phyloP scores from a whole-genome alignment of 306 rosid species.

The Cucurbita moschata region DNA sequence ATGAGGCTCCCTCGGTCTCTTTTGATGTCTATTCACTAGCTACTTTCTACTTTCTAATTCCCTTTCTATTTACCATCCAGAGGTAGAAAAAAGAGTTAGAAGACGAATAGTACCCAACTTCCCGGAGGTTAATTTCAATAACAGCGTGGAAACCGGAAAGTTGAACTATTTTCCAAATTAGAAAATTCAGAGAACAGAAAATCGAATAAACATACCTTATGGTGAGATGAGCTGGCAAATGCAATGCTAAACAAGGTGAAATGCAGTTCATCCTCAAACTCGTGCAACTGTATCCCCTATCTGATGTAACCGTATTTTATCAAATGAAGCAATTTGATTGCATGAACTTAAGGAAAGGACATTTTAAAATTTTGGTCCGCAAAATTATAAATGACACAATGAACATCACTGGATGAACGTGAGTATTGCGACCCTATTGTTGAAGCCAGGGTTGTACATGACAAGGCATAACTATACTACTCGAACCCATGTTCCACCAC shows the following conservation, averaged over 20 bases:
- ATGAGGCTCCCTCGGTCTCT: not conserved
- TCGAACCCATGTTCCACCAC: conserved; percentile 98
- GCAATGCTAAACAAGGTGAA: not conserved
- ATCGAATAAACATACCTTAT: not conserved
- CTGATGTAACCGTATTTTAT: not conserved
- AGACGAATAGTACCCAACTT: not conserved
- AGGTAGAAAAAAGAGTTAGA: not conserved
- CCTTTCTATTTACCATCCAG: not conserved
- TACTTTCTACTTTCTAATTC: not conserved
- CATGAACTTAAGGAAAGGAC: not conserved
- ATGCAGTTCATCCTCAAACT: not conserved
- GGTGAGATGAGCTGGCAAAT: not conserved
- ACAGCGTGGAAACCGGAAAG: not conserved
- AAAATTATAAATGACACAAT: not conserved
- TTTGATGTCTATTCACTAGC: not conserved
- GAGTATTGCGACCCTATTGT: not conserved
- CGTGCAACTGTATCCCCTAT: not conserved
- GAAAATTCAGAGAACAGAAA: not conserved
- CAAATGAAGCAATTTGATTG: not conserved
- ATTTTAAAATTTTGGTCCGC: not conserved
- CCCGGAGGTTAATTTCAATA: not conserved
- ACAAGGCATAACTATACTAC: conserved; percentile 44
- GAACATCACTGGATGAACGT: not conserved
- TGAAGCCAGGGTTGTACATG: not conserved
- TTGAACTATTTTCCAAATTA: not conserved